Evolutionary conservation across 805 yeast genomes (phyloP).

Genomic region (Kuraishia capsulata): DNA sequence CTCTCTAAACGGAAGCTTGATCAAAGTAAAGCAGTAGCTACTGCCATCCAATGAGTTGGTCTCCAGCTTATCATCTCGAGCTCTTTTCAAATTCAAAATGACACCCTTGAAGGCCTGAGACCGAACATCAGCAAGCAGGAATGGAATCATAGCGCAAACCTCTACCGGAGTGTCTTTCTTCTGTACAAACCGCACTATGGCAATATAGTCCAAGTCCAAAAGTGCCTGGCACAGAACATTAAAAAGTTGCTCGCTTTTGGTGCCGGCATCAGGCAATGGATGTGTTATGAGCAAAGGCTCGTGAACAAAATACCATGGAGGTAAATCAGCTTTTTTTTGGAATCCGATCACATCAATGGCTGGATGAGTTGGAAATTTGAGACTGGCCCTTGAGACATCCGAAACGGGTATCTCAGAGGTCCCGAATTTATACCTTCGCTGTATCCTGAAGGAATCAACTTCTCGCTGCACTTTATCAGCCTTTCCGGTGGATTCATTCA

Average conservation of each 20-base stretch:
- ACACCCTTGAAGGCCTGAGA: background rate
- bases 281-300: slow-evolving; percentile 44
- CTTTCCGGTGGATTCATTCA: too few species aligned
- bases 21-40: slow-evolving; percentile 35
- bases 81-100: background rate
- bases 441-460: slow-evolving; percentile 6
- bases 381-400: slow-evolving; percentile 30
- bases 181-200: slow-evolving; percentile 57
- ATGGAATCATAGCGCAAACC: slow-evolving; percentile 48
- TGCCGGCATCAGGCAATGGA: slow-evolving; percentile 24
- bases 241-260: slow-evolving; percentile 18
- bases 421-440: slow-evolving; percentile 47
- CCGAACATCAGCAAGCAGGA: slow-evolving; percentile 16
- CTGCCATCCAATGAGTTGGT: slow-evolving; percentile 9
- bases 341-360: slow-evolving; percentile 64
- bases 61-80: slow-evolving; percentile 6
- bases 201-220: slow-evolving; percentile 34
- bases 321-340: slow-evolving; percentile 32
- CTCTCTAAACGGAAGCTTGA: slow-evolving; percentile 62
- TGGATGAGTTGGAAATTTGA: slow-evolving; percentile 33
- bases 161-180: slow-evolving; percentile 37
- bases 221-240: slow-evolving; percentile 45
- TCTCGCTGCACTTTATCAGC: too few species aligned
- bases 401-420: slow-evolving; percentile 46
- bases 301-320: slow-evolving; percentile 49